phyloP scores from a whole-genome alignment of 208 protist species.

The Blastocrithidia nonstop region DNA sequence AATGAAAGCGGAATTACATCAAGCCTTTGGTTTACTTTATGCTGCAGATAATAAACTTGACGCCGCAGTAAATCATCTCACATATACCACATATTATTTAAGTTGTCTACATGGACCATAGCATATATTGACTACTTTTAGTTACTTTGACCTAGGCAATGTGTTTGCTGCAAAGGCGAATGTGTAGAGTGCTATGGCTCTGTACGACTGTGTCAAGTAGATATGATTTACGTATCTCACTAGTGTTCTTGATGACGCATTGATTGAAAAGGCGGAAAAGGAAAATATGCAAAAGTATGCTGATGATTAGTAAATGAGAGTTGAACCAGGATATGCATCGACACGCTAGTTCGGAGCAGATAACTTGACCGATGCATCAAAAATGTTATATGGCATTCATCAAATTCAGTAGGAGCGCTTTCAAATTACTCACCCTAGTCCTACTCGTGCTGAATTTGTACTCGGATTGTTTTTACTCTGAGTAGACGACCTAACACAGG shows the following conservation, averaged over 20 bases:
- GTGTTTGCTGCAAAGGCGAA: conserved; percentile 74
- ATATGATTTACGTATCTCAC: conserved; percentile 62
- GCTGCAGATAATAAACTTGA: conserved; percentile 74
- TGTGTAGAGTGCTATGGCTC: conserved; percentile 76
- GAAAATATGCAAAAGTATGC: conserved; percentile 51
- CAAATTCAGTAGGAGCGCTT: conserved; percentile 74
- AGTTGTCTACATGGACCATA: conserved; percentile 61
- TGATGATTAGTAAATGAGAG: conserved; percentile 22
- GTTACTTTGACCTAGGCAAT: conserved; percentile 84
- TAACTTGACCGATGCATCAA: conserved; percentile 65
- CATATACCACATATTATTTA: conserved; percentile 76
- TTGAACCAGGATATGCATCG: conserved; percentile 31
- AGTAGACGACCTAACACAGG: conserved; percentile 41
- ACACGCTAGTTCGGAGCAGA: conserved; percentile 55
- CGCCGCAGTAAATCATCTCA: conserved; percentile 60
- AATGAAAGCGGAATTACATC: conserved; percentile 76
- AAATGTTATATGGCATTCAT: conserved; percentile 77
- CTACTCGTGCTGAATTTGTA: conserved; percentile 53
- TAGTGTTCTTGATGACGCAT: conserved; percentile 29
- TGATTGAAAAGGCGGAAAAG: conserved; percentile 27
- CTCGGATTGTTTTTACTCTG: conserved; percentile 75
- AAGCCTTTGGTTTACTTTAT: conserved; percentile 80
- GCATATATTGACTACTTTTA: conserved; percentile 73
- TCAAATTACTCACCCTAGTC: conserved; percentile 37
- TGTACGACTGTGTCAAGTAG: conserved; percentile 78